Conservation (phyloP, 495 filamentous ascomycete genomes). For the Friedmanniomyces simplex region DNA sequence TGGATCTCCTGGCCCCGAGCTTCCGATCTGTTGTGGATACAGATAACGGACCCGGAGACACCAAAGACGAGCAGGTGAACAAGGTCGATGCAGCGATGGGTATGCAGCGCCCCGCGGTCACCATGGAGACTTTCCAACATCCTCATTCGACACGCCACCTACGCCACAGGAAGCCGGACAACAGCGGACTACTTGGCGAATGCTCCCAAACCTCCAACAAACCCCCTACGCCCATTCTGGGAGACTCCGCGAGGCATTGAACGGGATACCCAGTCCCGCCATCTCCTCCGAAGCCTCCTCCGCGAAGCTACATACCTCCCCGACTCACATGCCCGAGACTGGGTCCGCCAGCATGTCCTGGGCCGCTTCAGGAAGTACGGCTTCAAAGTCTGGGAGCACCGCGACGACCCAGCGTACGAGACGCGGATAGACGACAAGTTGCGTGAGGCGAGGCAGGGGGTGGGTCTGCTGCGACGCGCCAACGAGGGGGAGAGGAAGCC, state of each 20-base stretch:
- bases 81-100: not conserved
- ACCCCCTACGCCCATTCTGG: no score
- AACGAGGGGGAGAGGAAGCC: slow-evolving; percentile 53
- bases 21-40: not conserved
- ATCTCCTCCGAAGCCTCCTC: slow-evolving; percentile 66
- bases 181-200: not conserved
- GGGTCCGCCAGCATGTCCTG: slow-evolving; percentile 47
- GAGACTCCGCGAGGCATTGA: not conserved
- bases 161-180: no score
- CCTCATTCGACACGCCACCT: not conserved
- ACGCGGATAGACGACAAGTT: slow-evolving; percentile 2
- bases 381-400: slow-evolving; percentile 10
- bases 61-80: not conserved
- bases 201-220: slow-evolving; percentile 1
- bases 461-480: slow-evolving; percentile 43
- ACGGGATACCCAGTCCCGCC: slow-evolving; percentile 20
- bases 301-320: slow-evolving; percentile 82
- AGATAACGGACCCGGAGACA: no score
- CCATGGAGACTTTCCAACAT: not conserved
- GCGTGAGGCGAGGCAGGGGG: slow-evolving; percentile 28
- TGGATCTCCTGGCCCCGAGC: not conserved
- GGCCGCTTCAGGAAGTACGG: slow-evolving; percentile 45
- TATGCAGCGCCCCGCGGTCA: not conserved
- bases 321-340: slow-evolving; percentile 53
- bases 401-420: slow-evolving; percentile 6